A percentile compares a stretch with the other conserved stretches of the same genome.
These are phyloP conservation scores for Fusarium sp. DNA, from an alignment of 2,329 filamentous ascomycete genomes.

Conservation along the genomic window DNA sequence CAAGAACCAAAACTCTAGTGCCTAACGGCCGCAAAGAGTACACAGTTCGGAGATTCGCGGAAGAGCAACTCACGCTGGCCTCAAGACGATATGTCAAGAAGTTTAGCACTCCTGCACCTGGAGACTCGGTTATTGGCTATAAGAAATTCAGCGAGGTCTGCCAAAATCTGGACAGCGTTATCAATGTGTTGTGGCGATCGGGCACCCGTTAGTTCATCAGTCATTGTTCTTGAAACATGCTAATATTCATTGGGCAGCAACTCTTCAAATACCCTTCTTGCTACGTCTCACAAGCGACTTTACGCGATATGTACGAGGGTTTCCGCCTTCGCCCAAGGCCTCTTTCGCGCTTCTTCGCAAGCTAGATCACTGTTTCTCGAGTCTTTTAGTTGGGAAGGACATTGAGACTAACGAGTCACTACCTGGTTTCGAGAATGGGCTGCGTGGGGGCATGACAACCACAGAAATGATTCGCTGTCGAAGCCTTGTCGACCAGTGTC, in stretches of 20 bases:
- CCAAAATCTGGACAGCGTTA: constrained; percentile 77
- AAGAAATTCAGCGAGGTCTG: constrained; percentile 76
- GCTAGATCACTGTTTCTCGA: constrained; percentile 85
- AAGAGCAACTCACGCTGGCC: constrained; percentile 64
- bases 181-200: constrained; percentile 88
- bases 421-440: constrained; percentile 75
- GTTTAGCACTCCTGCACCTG: constrained; percentile 58
- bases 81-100: constrained; percentile 73
- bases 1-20: constrained; percentile 63
- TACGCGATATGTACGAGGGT: constrained; percentile 77
- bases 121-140: constrained; percentile 65
- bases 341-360: constrained; percentile 81
- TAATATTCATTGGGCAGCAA: constrained; percentile 29
- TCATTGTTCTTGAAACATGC: background rate
- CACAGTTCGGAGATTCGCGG: constrained; percentile 68
- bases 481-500: constrained; percentile 81
- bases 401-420: constrained; percentile 72
- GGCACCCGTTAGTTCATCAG: constrained; percentile 76
- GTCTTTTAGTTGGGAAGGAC: constrained; percentile 76
- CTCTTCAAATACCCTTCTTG: constrained; percentile 84
- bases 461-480: constrained; percentile 92
- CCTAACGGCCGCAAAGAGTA: constrained; percentile 72
- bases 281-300: constrained; percentile 81
- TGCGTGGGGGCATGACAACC: constrained; percentile 74
- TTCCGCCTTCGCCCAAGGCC: constrained; percentile 69